Conservation (phyloP, 768 basidiomycete species). For the Phylloporus rhodoxanthus region DNA sequence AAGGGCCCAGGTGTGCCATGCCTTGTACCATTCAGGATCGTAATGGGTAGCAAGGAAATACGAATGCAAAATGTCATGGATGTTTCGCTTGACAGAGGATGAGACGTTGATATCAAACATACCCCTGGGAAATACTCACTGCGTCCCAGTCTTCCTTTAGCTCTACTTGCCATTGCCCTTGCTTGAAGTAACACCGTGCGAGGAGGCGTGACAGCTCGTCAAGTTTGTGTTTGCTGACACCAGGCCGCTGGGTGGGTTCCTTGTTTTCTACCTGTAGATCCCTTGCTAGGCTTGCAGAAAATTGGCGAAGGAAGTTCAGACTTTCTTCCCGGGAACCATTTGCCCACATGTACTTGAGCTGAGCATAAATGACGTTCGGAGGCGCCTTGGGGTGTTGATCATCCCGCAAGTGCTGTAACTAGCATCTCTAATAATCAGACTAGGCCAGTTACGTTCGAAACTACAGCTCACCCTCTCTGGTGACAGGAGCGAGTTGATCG, state of each 20-base stretch:
- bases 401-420: slow-evolving; percentile 45
- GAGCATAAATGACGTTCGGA: slow-evolving; percentile 93
- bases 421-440: slow-evolving; percentile 2
- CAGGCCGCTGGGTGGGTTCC: slow-evolving; percentile 45
- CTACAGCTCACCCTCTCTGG: slow-evolving; percentile 53
- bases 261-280: slow-evolving; percentile 65
- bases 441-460: neutral
- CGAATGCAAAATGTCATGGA: slow-evolving; percentile 75
- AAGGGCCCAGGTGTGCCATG: slow-evolving; percentile 98
- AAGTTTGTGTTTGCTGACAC: slow-evolving; percentile 54
- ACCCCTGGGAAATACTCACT: slow-evolving; percentile 44
- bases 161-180: slow-evolving; percentile 89
- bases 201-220: slow-evolving; percentile 75
- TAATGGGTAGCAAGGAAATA: slow-evolving; percentile 86
- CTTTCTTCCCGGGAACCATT: slow-evolving; percentile 72
- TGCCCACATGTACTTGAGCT: slow-evolving; percentile 95
- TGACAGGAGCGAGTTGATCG: slow-evolving; percentile 84
- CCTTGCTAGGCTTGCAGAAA: slow-evolving; percentile 66
- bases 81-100: slow-evolving; percentile 53
- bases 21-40: slow-evolving; percentile 97
- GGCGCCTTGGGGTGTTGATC: slow-evolving; percentile 67
- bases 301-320: slow-evolving; percentile 75
- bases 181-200: slow-evolving; percentile 96
- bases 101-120: slow-evolving; percentile 2
- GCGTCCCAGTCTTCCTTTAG: slow-evolving; percentile 73